Conservation (phyloP, 2,329 filamentous ascomycete genomes). For the Aspergillus neotritici region DNA sequence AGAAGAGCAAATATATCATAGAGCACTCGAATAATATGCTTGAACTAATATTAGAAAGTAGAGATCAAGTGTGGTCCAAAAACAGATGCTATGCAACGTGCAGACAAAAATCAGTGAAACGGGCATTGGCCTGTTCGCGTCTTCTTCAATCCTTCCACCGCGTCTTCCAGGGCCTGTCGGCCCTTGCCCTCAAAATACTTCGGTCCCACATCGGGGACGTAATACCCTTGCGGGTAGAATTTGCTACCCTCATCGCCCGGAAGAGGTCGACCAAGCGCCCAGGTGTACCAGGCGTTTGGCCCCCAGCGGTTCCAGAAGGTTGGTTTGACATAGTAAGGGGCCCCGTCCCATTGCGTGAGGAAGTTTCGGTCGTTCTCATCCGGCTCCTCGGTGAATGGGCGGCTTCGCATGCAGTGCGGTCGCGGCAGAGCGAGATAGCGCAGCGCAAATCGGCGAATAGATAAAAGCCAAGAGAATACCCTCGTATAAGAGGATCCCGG, state of each 20-base stretch:
- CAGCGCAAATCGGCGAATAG: constrained; percentile 50
- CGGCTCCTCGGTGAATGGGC: constrained; percentile 40
- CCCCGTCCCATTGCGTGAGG: constrained; percentile 50
- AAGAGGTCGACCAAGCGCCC: constrained; percentile 42
- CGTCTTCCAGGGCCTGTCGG: constrained; percentile 19
- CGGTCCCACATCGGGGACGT: constrained; percentile 57
- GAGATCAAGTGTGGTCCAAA: no score
- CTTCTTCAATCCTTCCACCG: constrained; percentile 41
- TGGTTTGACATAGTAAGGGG: constrained; percentile 60
- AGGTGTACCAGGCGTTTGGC: constrained; percentile 48
- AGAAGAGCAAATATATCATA: no score
- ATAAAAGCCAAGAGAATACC: constrained; percentile 46
- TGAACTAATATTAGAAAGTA: no score
- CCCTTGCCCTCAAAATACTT: constrained; percentile 50
- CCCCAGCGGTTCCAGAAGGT: constrained; percentile 61
- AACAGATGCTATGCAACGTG: no score
- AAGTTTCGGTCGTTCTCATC: constrained; percentile 53
- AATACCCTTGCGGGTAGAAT: constrained; percentile 47
- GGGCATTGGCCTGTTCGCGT: constrained; percentile 46
- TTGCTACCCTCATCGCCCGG: constrained; percentile 45
- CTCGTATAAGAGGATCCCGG: constrained; percentile 29
- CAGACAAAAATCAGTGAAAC: constrained; percentile 28
- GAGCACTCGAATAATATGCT: no score
- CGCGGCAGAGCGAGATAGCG: constrained; percentile 59
- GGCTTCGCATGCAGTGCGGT: constrained; percentile 34